Evolutionary conservation across 805 yeast species (phyloP).

Genomic region (Metschnikowia cubensis): DNA sequence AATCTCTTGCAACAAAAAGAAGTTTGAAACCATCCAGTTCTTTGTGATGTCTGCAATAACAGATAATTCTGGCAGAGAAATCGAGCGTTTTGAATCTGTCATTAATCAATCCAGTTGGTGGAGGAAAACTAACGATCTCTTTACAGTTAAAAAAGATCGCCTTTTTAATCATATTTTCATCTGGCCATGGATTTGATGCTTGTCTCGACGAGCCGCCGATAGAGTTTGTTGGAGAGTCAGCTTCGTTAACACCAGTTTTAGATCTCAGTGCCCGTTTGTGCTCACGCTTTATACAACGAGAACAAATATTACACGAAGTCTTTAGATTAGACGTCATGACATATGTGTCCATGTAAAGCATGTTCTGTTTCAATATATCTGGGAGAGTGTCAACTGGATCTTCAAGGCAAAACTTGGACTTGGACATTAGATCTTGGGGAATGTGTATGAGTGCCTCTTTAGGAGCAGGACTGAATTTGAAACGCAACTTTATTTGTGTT

Average conservation of each 20-base stretch:
- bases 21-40: constrained; percentile 82
- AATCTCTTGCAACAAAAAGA: constrained; percentile 62
- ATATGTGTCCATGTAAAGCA: constrained; percentile 70
- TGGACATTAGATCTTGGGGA: constrained; percentile 84
- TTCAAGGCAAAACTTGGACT: constrained; percentile 72
- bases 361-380: constrained; percentile 42
- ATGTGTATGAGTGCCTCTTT: constrained; percentile 67
- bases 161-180: constrained; percentile 66
- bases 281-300: constrained; percentile 88
- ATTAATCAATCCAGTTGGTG: constrained; percentile 44
- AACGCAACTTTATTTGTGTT: constrained; percentile 81
- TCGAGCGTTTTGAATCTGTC: constrained; percentile 40
- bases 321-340: constrained; percentile 58
- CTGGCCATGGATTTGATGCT: constrained; percentile 70
- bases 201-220: constrained; percentile 34
- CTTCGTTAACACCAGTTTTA: constrained; percentile 52
- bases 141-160: constrained; percentile 90
- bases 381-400: constrained; percentile 45
- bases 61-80: constrained; percentile 72
- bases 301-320: constrained; percentile 68
- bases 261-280: constrained; percentile 91
- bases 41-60: constrained; percentile 94
- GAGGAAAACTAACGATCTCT: constrained; percentile 73
- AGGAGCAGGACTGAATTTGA: constrained; percentile 73
- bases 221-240: constrained; percentile 12